phyloP scores from a whole-genome alignment of 768 basidiomycete species.

The Mycena epipterygia region DNA sequence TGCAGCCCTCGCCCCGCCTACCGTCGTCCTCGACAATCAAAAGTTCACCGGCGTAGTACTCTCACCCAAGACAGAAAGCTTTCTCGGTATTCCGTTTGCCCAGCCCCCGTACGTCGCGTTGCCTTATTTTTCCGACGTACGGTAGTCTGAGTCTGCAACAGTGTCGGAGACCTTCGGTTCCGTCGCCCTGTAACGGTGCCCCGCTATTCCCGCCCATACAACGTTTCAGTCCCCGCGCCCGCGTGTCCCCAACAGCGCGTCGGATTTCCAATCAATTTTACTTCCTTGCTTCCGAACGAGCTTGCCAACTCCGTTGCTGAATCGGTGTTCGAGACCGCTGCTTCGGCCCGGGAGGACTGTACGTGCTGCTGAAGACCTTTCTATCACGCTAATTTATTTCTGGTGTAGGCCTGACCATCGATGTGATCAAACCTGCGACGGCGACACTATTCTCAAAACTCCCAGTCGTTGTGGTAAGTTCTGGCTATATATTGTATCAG shows the following conservation, averaged over 20 bases:
- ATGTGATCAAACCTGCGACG: conserved; percentile 59
- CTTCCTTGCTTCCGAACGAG: conserved; percentile 42
- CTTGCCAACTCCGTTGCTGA: conserved; percentile 43
- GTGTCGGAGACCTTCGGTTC: conserved; percentile 44
- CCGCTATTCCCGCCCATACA: conserved; percentile 50
- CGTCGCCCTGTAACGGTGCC: conserved; percentile 50
- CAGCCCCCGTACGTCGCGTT: conserved; percentile 12
- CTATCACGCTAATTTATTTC: neutral
- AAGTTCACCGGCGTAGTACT: conserved; percentile 1
- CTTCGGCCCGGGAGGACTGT: conserved; percentile 58
- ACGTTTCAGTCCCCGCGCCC: conserved; percentile 56
- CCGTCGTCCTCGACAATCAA: conserved; percentile 12
- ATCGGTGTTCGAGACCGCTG: conserved; percentile 37
- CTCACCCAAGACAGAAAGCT: conserved; percentile 10
- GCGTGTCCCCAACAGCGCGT: conserved; percentile 61
- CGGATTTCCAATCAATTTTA: conserved; percentile 38
- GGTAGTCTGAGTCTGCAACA: neutral
- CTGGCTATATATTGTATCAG: conserved; percentile 29
- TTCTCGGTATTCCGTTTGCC: conserved; percentile 26
- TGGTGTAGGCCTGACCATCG: conserved; percentile 56
- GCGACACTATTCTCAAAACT: conserved; percentile 51
- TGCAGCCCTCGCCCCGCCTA: neutral
- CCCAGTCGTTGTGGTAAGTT: conserved; percentile 62
- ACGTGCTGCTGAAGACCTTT: conserved; percentile 39
- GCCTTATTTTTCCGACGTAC: neutral